Percentiles rank a stretch among this genome's conserved stretches.
Conservation (phyloP, 495 filamentous ascomycete species). For the Clohesyomyces aquaticus region DNA sequence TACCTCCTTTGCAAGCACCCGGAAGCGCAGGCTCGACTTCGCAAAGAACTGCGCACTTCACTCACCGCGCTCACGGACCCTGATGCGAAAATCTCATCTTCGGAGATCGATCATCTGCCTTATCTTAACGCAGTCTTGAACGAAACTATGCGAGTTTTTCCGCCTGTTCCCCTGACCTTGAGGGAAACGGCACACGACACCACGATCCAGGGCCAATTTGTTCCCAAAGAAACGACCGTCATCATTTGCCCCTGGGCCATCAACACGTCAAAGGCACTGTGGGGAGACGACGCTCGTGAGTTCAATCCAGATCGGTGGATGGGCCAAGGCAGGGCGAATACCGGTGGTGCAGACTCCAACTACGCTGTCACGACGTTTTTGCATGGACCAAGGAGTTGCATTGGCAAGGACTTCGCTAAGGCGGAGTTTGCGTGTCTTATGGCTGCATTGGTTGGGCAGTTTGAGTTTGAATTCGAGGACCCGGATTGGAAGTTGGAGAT, state of each 20-base stretch:
- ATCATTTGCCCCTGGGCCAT: slow-evolving; percentile 54
- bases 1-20: slow-evolving; percentile 64
- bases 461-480: slow-evolving; percentile 60
- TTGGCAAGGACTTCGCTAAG: slow-evolving; percentile 72
- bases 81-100: slow-evolving; percentile 53
- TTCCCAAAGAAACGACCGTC: slow-evolving; percentile 61
- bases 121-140: slow-evolving; percentile 67
- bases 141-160: slow-evolving; percentile 61
- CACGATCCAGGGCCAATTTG: slow-evolving; percentile 57
- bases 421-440: slow-evolving; percentile 82
- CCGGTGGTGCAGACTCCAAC: slow-evolving; percentile 49
- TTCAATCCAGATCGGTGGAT: slow-evolving; percentile 55
- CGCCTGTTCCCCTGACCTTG: slow-evolving; percentile 64
- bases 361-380: slow-evolving; percentile 51
- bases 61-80: slow-evolving; percentile 61
- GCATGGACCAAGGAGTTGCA: slow-evolving; percentile 54
- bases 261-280: slow-evolving; percentile 45
- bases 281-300: slow-evolving; percentile 48
- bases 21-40: slow-evolving; percentile 59
- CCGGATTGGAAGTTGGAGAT: slow-evolving; percentile 43
- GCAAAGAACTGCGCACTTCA: slow-evolving; percentile 62
- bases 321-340: slow-evolving; percentile 42
- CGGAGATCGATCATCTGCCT: slow-evolving; percentile 58
- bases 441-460: slow-evolving; percentile 73
- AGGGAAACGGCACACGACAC: slow-evolving; percentile 68